Evolutionary conservation across 1,139 yeast species (phyloP).

Genomic region (Diutina siamensis): DNA sequence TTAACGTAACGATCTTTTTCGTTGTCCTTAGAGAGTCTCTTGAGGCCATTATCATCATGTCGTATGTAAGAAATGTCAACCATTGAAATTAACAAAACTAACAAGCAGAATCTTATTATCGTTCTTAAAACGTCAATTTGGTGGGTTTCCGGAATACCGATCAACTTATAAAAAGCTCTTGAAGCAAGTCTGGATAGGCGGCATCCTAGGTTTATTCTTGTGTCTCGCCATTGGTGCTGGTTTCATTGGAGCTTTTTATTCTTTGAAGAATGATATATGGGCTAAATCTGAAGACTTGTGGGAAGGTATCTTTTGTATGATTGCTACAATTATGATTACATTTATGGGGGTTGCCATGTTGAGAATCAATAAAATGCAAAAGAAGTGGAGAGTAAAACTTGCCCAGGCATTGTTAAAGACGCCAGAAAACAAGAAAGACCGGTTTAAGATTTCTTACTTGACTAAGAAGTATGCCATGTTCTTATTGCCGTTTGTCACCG

Average conservation of each 20-base stretch:
- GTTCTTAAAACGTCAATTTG: slow-evolving; percentile 69
- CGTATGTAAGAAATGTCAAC: slow-evolving; percentile 15
- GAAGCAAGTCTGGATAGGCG: slow-evolving; percentile 8
- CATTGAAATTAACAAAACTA: background rate
- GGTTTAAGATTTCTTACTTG: slow-evolving; percentile 18
- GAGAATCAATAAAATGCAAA: slow-evolving; percentile 81
- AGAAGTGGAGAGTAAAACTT: slow-evolving; percentile 84
- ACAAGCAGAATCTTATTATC: slow-evolving; percentile 47
- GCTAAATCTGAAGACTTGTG: slow-evolving; percentile 77
- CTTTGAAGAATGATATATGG: slow-evolving; percentile 78
- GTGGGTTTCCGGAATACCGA: slow-evolving; percentile 47
- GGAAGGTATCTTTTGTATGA: slow-evolving; percentile 80
- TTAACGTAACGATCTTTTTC: slow-evolving; percentile 70
- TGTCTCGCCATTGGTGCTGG: slow-evolving; percentile 4
- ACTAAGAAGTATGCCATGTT: slow-evolving; percentile 65
- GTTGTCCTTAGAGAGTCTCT: slow-evolving; percentile 78
- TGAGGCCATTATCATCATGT: slow-evolving; percentile 79
- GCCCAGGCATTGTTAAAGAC: slow-evolving; percentile 55
- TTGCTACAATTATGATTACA: slow-evolving; percentile 77
- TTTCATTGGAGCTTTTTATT: slow-evolving; percentile 36
- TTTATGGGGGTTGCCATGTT: slow-evolving; percentile 89
- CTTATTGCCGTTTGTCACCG: slow-evolving; percentile 72
- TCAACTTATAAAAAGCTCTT: slow-evolving; percentile 62
- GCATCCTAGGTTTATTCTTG: background rate
- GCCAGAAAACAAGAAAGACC: background rate